phyloP scores from a whole-genome alignment of 2,329 filamentous ascomycete species.

The Phialocephala subalpina region DNA sequence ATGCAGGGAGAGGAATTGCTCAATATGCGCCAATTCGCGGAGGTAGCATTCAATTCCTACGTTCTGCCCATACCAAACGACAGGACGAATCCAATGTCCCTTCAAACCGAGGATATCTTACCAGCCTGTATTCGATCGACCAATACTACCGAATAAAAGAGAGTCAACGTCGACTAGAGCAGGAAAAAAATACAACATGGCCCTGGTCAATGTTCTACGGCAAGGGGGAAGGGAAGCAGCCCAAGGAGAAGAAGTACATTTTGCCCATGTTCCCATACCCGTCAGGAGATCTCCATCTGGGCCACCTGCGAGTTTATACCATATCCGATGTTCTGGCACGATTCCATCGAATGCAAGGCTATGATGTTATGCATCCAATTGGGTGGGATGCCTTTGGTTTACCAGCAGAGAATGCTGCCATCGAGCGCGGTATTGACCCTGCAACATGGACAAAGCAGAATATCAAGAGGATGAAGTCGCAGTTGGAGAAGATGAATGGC shows the following conservation, averaged over 20 bases:
- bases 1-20: conserved; percentile 17
- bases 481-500: conserved; percentile 80
- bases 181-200: not conserved
- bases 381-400: conserved; percentile 94
- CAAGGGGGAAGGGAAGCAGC: not conserved
- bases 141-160: not conserved
- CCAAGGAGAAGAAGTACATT: conserved; percentile 65
- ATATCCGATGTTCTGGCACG: conserved; percentile 87
- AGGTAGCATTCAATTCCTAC: not conserved
- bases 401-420: conserved; percentile 90
- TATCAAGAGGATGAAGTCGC: conserved; percentile 84
- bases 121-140: not conserved
- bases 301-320: conserved; percentile 88
- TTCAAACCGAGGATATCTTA: not conserved
- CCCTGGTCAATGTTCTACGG: not conserved
- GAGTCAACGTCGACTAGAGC: not conserved
- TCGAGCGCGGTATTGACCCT: conserved; percentile 81
- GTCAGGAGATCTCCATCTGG: conserved; percentile 85
- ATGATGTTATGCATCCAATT: conserved; percentile 84
- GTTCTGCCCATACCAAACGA: not conserved
- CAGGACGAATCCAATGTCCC: not conserved
- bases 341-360: conserved; percentile 77
- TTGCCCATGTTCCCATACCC: conserved; percentile 95
- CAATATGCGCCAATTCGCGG: not conserved
- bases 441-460: conserved; percentile 82